Evolutionary conservation across 2,329 filamentous ascomycete species (phyloP).

Genomic region (Penicillium freii): DNA sequence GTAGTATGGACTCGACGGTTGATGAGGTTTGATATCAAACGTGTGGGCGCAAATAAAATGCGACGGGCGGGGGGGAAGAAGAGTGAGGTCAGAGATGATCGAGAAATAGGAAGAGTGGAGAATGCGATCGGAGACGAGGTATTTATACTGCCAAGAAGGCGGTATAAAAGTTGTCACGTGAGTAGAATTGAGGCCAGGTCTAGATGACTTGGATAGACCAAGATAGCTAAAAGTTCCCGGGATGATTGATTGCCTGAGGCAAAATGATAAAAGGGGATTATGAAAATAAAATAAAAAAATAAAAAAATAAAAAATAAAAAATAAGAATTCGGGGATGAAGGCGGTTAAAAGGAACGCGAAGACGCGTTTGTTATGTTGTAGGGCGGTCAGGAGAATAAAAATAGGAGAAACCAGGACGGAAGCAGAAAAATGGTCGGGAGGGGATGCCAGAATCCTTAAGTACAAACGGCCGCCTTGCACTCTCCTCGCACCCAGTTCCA

Average conservation of each 20-base stretch:
- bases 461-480: conserved; percentile 21
- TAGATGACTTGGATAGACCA: conserved; percentile 5
- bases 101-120: conserved; percentile 35
- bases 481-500: conserved; percentile 22
- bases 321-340: conserved; percentile 11
- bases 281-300: conserved; percentile 2
- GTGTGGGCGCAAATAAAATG: conserved; percentile 19
- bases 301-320: conserved; percentile 16
- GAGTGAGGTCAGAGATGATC: conserved; percentile 21
- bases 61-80: conserved; percentile 3
- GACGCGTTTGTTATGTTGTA: conserved; percentile 22
- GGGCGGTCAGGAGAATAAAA: conserved; percentile 16
- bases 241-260: conserved; percentile 12
- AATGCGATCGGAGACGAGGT: conserved; percentile 39
- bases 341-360: conserved; percentile 17
- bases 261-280: conserved; percentile 7
- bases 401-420: conserved; percentile 22
- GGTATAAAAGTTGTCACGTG: conserved; percentile 38
- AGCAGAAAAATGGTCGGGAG: conserved; percentile 24
- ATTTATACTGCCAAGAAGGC: conserved; percentile 48
- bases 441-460: conserved; percentile 30
- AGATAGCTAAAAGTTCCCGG: neutral
- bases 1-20: conserved; percentile 1
- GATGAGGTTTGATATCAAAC: conserved; percentile 22
- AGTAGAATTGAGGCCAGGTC: conserved; percentile 5